Evolutionary conservation across 495 filamentous ascomycete species (phyloP), one percentile per base, ranked within the genome.

Genomic region (Aspergillus nidulans): DNA sequence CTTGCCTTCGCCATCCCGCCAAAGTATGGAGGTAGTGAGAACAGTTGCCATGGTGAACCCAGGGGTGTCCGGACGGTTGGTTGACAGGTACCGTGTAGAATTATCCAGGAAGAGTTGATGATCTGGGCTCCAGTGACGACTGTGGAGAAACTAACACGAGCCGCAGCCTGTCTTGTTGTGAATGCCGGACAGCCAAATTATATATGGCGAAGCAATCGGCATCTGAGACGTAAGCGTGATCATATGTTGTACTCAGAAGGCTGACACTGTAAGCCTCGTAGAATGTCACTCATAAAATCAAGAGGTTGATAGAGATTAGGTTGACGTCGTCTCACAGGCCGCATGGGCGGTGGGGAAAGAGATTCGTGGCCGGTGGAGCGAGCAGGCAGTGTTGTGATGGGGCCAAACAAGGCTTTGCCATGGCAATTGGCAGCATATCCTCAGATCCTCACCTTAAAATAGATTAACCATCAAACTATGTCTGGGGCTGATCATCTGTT

Each of bases 1-100:
- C 34, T 59, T 62, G 43, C 67, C 49, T 61, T 85, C 82, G 40
- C 82, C 82, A 45, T 78, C 65, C 60, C 82, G 75, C 73, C 70
- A 83, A 23, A 72, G 65, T 25, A 77, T 57, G 3, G 59, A 50
- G 12, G 41, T 57, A 13, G 63, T 65, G 23, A 78, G 41, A 21
- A 71, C 67, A 55, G 76, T 73, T 8, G 75, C 38, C 78, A 81
- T 81, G 15, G 19, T 62, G 49, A 36, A 30, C 15, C 36, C 18
- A 13, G 30, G 42, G 23, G 20, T 0, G 7, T 44, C 16, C 4
- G 10, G 19, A 26, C 26, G 34, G 6, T 36, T 26, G 10, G 9
- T 36, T 24, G 6, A 19, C 32, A 25, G 2, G 2, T 26, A 16
- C 34, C 20, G 48, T 39, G 28, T 40, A 24, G n/a, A 13, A 28